Evolutionary conservation across 2,329 filamentous ascomycete genomes (phyloP), one percentile per base, ranked within the genome.

Genomic region (Botrytis sinoallii): DNA sequence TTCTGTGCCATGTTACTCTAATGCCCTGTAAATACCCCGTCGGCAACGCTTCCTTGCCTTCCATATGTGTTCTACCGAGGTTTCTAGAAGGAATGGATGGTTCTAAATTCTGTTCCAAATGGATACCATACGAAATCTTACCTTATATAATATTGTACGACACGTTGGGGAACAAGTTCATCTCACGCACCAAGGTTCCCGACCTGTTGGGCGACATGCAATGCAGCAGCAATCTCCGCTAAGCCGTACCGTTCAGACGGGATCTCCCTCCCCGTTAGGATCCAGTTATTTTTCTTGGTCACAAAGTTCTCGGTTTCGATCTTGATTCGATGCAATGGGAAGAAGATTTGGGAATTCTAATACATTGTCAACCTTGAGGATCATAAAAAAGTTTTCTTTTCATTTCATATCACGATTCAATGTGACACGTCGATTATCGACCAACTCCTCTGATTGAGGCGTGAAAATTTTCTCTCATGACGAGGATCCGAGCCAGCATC

Each of bases 11-110:
- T 42, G 48, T 68, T 57, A 57, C 35, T 68, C 25, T 40, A n/a
- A 67, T 70, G 57, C 48, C 46, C 68, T 60, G 42, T 38, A 42
- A 44, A 61, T 70, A 25, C 68, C 52, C 68, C 55, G 55, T 35
- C 61, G 70, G 70, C 61, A 72, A 66, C 61, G n/a, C 70, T 67
- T 66, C 61, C 70, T 59, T 72, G 70, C 55, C 63, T 59, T 59
- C 61, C 42, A 68, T 25, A 46, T 72, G 70, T 72, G 61, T 72
- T 72, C 70, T 72, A 72, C 70, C 70, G 70, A 67, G 70, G 48
- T 67, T 72, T 72, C 70, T 72, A 72, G 70, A 72, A 72, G 61
- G 70, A 72, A 67, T 68, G 70, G 16, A 42, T 57, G 66, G 25
- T n/a, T 57, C 61, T 44, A 29, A 2, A 7, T 3, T 22, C 46